A percentile compares a stretch with the other conserved stretches of the same genome.
Conservation (phyloP, 768 basidiomycete genomes). For the Xerocomellus intermedius region DNA sequence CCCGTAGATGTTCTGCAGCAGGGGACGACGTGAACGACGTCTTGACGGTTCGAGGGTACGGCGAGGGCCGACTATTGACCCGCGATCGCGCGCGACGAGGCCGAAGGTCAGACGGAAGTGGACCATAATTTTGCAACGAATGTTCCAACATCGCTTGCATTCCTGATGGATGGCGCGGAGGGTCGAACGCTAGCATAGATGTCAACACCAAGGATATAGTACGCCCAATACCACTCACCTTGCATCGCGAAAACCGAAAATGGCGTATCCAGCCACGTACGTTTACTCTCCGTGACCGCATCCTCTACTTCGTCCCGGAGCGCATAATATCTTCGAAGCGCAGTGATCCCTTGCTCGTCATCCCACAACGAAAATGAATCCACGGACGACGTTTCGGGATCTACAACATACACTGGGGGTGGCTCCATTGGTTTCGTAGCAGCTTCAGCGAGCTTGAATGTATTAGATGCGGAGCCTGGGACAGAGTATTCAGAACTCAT, state of each 20-base stretch:
- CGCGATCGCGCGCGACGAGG: constrained; percentile 62
- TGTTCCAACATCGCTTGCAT: constrained; percentile 76
- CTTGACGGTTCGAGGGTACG: constrained; percentile 61
- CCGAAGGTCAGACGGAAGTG: constrained; percentile 71
- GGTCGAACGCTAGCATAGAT: constrained; percentile 57
- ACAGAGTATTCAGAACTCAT: constrained; percentile 24
- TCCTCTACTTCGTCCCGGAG: constrained; percentile 66
- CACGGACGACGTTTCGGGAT: constrained; percentile 51
- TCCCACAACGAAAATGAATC: constrained; percentile 55
- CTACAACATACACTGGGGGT: constrained; percentile 52
- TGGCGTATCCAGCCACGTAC: constrained; percentile 66
- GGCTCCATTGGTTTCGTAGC: constrained; percentile 28
- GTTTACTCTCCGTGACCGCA: constrained; percentile 65
- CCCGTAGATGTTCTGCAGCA: constrained; percentile 36
- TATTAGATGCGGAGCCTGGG: constrained; percentile 31
- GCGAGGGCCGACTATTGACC: constrained; percentile 69
- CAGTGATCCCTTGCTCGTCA: constrained; percentile 64
- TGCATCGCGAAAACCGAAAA: constrained; percentile 73
- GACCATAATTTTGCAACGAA: constrained; percentile 67
- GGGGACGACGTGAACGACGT: constrained; percentile 40
- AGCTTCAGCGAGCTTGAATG: constrained; percentile 13
- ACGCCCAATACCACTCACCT: constrained; percentile 45
- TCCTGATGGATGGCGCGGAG: constrained; percentile 58
- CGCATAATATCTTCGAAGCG: constrained; percentile 65
- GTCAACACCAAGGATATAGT: not conserved